Base-by-base conservation (phyloP, 371 early-diverging fungal species). In the Apophysomyces variabilis region DNA sequence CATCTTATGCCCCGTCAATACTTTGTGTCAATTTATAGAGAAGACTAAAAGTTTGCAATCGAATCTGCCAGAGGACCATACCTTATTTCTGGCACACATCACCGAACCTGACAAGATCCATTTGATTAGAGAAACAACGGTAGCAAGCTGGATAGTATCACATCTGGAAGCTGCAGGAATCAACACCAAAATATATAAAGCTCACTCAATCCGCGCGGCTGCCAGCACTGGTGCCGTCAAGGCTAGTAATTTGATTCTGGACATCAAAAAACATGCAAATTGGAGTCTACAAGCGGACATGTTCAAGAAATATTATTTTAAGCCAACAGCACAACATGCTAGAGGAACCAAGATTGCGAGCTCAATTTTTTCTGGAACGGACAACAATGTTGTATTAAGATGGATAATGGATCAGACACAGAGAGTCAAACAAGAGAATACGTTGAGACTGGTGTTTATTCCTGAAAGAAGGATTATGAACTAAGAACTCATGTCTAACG, bases 241-340 rank as follows among this genome's bases (percentile, higher is more conserved):
- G 16, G 13, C 43, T 38, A 58, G 67, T 4, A 11, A 45, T 14
- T 43, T 37, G 4, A 58, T 67, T 38, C 5, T 36, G 0, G 3
- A 8, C 7, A 58, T 62, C 26, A 67, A 67, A 16, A 21, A 8
- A 46, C 62, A 62, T 46, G 67, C 57, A 35, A 57, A 61, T 38
- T 67, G 62, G 61, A 67, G 67, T 38, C 21, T 41, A 0, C 39
- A 32, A 1, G 36, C 58, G 3, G 18, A 57, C 13, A 67, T 62
- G 1, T 67, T 62, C 38, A 62, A 67, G 47, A 32, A 54, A n/a
- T 67, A 36, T 32, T 67, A 62, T 47, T 44, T 26, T 26, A 26
- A 26, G 26, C 26, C 26, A 26, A 26, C 26, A 26, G 26, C 26
- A 26, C 26, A 26, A 26, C 26, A 26, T 26, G 26, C 26, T 26